phyloP scores from a whole-genome alignment of 495 filamentous ascomycete species.

The Talaromyces nanjingensis region DNA sequence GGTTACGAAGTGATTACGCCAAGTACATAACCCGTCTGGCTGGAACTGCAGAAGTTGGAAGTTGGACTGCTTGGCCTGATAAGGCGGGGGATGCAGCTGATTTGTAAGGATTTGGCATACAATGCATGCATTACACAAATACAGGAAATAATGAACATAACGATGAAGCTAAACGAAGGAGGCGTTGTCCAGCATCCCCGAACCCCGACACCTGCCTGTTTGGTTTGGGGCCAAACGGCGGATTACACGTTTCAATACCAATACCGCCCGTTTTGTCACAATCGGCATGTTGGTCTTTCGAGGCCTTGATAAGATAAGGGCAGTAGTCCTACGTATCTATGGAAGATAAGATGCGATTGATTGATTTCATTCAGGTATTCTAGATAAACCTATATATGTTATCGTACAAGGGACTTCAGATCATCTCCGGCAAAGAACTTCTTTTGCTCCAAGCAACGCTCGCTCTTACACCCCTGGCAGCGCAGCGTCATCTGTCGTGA shows the following conservation, averaged over 20 bases:
- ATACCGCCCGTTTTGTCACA: neutral
- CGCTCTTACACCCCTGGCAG: constrained; percentile 90
- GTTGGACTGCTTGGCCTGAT: neutral
- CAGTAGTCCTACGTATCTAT: too few relatives aligned
- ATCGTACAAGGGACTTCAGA: constrained; percentile 28
- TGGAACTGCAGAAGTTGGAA: neutral
- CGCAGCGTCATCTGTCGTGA: constrained; percentile 83
- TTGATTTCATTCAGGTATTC: neutral
- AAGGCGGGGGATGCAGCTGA: neutral
- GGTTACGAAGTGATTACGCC: neutral
- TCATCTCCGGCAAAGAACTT: constrained; percentile 71
- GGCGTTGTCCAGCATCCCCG: neutral
- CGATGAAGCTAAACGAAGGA: neutral
- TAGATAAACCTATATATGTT: constrained; percentile 3
- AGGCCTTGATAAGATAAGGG: neutral
- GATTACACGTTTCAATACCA: neutral
- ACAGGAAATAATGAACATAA: neutral
- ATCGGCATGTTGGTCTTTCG: neutral
- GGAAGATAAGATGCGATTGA: too few relatives aligned
- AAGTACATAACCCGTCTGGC: neutral
- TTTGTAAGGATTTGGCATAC: neutral
- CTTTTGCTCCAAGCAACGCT: constrained; percentile 84
- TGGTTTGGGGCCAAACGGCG: neutral
- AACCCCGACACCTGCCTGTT: neutral
- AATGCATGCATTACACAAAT: neutral